Conservation (phyloP, 129 eudicot genomes). For the Kitagawia praeruptora region DNA sequence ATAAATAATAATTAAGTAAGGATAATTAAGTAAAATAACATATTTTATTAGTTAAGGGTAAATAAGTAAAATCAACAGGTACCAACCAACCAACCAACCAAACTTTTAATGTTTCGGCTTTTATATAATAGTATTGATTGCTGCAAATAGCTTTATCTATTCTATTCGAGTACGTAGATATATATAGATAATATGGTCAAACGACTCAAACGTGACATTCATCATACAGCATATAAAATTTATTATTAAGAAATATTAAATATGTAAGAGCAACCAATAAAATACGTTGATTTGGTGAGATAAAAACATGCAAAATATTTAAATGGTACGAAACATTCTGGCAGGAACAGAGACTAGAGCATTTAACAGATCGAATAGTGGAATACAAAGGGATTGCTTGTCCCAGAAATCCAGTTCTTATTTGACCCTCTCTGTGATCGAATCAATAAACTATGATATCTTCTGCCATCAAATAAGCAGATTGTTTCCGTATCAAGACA, state of each 20-base stretch:
- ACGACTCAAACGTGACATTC: neutral
- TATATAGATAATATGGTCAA: neutral
- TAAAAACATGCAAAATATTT: neutral
- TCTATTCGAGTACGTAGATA: neutral
- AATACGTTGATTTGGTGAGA: neutral
- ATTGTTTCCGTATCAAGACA: constrained; percentile 5
- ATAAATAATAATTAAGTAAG: too few species aligned
- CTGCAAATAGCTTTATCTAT: too few species aligned
- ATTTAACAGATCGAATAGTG: neutral
- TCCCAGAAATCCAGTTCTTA: constrained; percentile 5
- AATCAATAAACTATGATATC: neutral
- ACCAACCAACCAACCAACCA: too few species aligned
- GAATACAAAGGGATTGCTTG: neutral
- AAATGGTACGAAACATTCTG: neutral
- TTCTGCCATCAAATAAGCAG: constrained; percentile 1
- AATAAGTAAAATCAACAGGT: too few species aligned
- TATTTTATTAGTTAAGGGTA: too few species aligned
- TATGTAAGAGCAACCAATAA: neutral
- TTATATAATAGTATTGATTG: too few species aligned
- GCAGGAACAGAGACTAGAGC: constrained; percentile 1
- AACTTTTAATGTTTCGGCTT: too few species aligned
- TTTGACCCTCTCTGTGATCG: neutral
- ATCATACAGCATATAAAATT: neutral
- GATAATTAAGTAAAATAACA: too few species aligned
- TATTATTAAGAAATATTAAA: neutral